Percentiles rank a stretch among this genome's conserved stretches.
Evolutionary conservation across 371 early-diverging fungal species (phyloP).

Genomic region (Mucor mucedo): DNA sequence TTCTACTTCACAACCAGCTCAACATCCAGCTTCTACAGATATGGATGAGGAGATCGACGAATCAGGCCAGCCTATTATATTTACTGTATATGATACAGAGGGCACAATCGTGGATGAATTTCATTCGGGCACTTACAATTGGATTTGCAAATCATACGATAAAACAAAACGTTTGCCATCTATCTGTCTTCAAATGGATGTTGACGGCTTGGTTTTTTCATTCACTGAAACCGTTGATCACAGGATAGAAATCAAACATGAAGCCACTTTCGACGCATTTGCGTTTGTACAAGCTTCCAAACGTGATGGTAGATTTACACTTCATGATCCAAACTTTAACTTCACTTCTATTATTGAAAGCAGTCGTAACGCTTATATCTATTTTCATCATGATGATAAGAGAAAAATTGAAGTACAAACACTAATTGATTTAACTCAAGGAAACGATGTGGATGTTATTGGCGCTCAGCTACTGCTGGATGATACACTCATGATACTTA

Average conservation of each 20-base stretch:
- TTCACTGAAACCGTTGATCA: conserved; percentile 31
- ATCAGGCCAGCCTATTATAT: conserved; percentile 56
- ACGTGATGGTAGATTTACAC: conserved; percentile 25
- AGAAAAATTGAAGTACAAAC: conserved; percentile 41
- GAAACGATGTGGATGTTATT: conserved; percentile 48
- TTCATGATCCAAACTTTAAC: conserved; percentile 6
- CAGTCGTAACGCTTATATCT: conserved; percentile 72
- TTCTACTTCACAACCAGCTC: conserved; percentile 14
- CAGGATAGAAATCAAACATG: conserved; percentile 44
- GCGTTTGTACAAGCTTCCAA: conserved; percentile 67
- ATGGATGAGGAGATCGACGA: conserved; percentile 76
- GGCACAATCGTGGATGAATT: conserved; percentile 44
- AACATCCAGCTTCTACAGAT: conserved; percentile 62
- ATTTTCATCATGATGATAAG: conserved; percentile 53
- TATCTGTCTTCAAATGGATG: conserved; percentile 72
- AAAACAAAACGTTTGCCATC: conserved; percentile 40
- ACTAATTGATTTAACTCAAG: conserved; percentile 44
- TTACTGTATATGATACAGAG: conserved; percentile 49
- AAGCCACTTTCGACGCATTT: conserved; percentile 72
- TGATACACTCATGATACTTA: conserved; percentile 49
- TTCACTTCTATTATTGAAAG: conserved; percentile 71
- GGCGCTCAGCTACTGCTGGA: conserved; percentile 54
- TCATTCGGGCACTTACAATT: conserved; percentile 49
- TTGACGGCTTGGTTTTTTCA: conserved; percentile 73
- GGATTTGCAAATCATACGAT: conserved; percentile 56